These are phyloP conservation scores for Ogataea henricii DNA, from an alignment of 805 yeast species.

Conservation along the genomic window DNA sequence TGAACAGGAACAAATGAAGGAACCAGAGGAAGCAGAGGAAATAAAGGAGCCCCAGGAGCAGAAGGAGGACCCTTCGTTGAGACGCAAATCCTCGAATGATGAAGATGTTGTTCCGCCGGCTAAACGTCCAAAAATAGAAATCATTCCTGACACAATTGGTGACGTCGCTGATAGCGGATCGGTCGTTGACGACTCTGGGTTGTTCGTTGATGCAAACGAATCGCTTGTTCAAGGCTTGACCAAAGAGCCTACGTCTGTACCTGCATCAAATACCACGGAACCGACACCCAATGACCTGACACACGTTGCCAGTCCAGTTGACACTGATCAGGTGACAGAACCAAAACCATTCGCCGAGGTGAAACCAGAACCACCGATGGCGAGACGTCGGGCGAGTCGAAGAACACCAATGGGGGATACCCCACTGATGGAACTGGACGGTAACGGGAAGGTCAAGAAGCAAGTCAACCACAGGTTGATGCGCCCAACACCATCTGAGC, in stretches of 20 bases:
- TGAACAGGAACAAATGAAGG: too few species aligned
- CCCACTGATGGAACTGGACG: slow-evolving; percentile 17
- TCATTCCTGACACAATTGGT: neutral
- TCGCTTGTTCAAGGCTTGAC: neutral
- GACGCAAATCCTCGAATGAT: neutral
- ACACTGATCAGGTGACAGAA: neutral
- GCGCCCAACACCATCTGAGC: neutral
- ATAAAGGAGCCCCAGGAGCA: neutral
- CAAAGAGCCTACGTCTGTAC: neutral
- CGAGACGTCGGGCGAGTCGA: slow-evolving; percentile 9
- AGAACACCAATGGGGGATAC: neutral
- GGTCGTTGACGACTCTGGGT: neutral
- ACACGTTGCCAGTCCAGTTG: too few species aligned
- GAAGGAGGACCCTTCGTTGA: neutral
- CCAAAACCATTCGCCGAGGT: neutral
- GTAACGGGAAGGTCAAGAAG: slow-evolving; percentile 10
- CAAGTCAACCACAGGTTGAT: slow-evolving; percentile 11
- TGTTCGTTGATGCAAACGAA: neutral
- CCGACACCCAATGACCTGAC: neutral
- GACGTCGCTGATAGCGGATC: too few species aligned
- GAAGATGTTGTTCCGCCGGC: neutral
- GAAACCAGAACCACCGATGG: neutral
- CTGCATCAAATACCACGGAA: neutral
- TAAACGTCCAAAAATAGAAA: neutral
- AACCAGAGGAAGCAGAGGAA: neutral